Evolutionary conservation across 2,329 filamentous ascomycete genomes (phyloP).

Genomic region (Cytospora piceae): DNA sequence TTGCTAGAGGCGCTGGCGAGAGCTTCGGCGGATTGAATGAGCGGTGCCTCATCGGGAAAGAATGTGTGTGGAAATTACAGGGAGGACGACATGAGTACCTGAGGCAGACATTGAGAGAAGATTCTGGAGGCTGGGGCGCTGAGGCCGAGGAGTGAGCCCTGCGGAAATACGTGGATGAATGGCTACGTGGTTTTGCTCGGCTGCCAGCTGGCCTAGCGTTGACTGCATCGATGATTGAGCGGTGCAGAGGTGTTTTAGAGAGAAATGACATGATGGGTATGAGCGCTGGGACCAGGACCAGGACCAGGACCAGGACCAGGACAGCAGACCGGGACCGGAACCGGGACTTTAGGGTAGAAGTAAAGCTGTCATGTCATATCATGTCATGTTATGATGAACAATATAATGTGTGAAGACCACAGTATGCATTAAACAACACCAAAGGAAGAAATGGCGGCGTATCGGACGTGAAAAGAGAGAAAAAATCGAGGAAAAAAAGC

Average conservation of each 20-base stretch:
- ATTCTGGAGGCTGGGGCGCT: not conserved
- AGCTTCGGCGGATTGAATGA: slow-evolving; percentile 68
- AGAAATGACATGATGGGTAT: not conserved
- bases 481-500: not conserved
- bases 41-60: not conserved
- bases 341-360: not conserved
- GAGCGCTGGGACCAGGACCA: not conserved
- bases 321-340: not conserved
- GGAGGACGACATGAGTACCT: not conserved
- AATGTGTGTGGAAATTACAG: not conserved
- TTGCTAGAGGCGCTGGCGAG: slow-evolving; percentile 87
- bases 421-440: not conserved
- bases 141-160: not conserved
- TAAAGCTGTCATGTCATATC: slow-evolving; percentile 1
- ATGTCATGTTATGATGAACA: slow-evolving; percentile 3
- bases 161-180: not conserved
- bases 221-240: not conserved
- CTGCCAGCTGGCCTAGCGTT: slow-evolving; percentile 1
- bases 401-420: slow-evolving; percentile 1
- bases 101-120: not conserved
- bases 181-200: slow-evolving; percentile 1
- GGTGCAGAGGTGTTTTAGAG: not conserved
- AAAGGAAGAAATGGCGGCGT: not conserved
- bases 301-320: not conserved
- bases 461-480: not conserved